Conservation (phyloP, 345 rosid species). For the Gossypium stocksii region DNA sequence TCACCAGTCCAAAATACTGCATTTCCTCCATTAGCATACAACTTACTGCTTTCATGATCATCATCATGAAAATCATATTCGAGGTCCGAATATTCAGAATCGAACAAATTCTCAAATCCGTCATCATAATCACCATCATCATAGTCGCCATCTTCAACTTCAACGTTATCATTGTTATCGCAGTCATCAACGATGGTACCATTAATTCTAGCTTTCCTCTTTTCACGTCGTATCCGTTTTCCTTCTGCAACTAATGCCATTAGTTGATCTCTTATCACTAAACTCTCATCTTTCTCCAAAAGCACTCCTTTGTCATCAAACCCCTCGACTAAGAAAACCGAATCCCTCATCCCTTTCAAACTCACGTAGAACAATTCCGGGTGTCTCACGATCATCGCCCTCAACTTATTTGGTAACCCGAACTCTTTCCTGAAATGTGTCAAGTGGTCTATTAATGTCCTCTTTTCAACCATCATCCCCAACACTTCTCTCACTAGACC, state of each 20-base stretch:
- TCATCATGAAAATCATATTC: constrained; percentile 42
- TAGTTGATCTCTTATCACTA: constrained; percentile 45
- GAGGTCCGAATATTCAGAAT: constrained; percentile 45
- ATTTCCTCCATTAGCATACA: constrained; percentile 14
- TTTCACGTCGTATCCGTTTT: constrained; percentile 60
- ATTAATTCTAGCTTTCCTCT: constrained; percentile 32
- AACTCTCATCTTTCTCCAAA: constrained; percentile 50
- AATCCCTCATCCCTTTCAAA: constrained; percentile 70
- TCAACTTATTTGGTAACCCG: constrained; percentile 61
- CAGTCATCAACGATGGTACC: constrained; percentile 1
- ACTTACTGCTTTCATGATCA: constrained; percentile 15
- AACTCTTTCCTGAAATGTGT: constrained; percentile 88
- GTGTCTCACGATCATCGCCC: constrained; percentile 71
- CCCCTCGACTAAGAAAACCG: constrained; percentile 68
- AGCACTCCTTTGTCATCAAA: constrained; percentile 64
- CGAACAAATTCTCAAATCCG: constrained; percentile 74
- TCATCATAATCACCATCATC: constrained; percentile 45
- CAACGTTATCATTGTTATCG: constrained; percentile 13
- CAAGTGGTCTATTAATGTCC: constrained; percentile 76
- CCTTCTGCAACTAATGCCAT: constrained; percentile 62
- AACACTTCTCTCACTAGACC: constrained; percentile 62
- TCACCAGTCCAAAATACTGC: constrained; percentile 50
- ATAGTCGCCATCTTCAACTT: constrained; percentile 19
- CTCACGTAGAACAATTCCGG: constrained; percentile 84
- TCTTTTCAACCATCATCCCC: constrained; percentile 67